Evolutionary conservation across 225 moss, liverwort and hornwort species (phyloP).

Genomic region (Marchantia paleacea): DNA sequence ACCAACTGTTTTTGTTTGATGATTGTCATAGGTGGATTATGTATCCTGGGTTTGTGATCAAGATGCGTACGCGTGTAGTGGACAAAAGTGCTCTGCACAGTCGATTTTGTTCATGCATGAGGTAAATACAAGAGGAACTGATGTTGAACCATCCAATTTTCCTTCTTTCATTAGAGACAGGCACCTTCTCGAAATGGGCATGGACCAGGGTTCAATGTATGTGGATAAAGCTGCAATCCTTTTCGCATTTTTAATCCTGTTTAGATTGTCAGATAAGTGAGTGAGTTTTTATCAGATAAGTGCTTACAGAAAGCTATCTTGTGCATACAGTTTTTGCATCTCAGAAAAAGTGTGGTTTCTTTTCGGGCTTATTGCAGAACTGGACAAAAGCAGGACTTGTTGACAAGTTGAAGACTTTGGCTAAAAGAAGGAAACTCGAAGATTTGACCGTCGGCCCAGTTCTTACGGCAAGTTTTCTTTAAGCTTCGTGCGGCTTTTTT

Average conservation of each 20-base stretch:
- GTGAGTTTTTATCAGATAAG: background rate
- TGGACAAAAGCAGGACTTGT: slow-evolving; percentile 73
- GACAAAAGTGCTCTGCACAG: slow-evolving; percentile 98
- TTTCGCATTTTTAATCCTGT: background rate
- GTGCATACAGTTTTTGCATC: background rate
- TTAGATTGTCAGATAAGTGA: too few relatives aligned
- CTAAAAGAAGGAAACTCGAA: slow-evolving; percentile 70
- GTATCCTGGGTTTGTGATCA: slow-evolving; percentile 97
- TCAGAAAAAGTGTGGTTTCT: background rate
- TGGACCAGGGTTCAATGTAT: background rate
- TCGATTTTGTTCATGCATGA: slow-evolving; percentile 95
- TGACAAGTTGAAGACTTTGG: slow-evolving; percentile 68
- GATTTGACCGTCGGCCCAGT: slow-evolving; percentile 94
- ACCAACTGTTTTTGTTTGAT: background rate
- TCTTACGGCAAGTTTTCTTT: slow-evolving; percentile 59
- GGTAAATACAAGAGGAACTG: slow-evolving; percentile 37
- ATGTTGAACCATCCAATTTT: background rate
- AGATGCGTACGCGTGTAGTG: slow-evolving; percentile 98
- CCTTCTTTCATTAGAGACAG: background rate
- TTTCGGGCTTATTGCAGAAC: slow-evolving; percentile 47
- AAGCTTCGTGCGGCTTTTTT: background rate
- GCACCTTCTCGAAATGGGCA: background rate
- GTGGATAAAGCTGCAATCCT: background rate
- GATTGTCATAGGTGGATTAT: slow-evolving; percentile 71
- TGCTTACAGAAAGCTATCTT: background rate